phyloP scores from a whole-genome alignment of 257 asterid species.

The Knoxia roxburghii region DNA sequence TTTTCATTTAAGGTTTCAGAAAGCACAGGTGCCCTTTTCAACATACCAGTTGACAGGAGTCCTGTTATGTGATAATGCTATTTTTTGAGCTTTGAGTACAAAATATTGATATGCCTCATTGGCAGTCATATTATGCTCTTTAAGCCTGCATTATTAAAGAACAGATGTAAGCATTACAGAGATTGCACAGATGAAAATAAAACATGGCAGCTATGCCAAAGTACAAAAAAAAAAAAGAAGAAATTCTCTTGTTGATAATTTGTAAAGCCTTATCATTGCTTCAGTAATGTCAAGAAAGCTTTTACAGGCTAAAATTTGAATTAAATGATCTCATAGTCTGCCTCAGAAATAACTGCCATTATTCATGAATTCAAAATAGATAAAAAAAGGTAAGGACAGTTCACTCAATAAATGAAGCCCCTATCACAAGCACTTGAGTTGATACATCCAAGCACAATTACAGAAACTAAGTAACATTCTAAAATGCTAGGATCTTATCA shows the following conservation, averaged over 20 bases:
- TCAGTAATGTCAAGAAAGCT: background rate
- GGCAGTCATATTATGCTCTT: slow-evolving; percentile 65
- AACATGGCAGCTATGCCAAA: background rate
- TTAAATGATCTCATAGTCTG: background rate
- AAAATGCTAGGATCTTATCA: background rate
- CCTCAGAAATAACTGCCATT: background rate
- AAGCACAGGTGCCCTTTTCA: background rate
- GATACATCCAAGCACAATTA: background rate
- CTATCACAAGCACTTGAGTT: background rate
- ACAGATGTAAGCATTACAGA: background rate
- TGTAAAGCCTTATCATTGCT: background rate
- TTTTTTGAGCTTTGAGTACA: slow-evolving; percentile 88
- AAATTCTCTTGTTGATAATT: background rate
- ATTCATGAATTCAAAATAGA: background rate
- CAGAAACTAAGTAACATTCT: background rate
- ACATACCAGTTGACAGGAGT: slow-evolving; percentile 92
- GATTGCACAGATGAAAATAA: slow-evolving; percentile 2
- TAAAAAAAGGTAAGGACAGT: background rate
- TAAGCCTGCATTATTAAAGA: slow-evolving; percentile 53
- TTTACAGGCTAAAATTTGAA: background rate
- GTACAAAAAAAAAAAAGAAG: background rate
- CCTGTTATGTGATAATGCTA: slow-evolving; percentile 65
- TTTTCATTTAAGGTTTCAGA: background rate
- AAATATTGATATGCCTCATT: slow-evolving; percentile 80
- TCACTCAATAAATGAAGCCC: background rate